Base-by-base conservation (phyloP, 2,329 filamentous ascomycete species). In the Claviceps paspali region DNA sequence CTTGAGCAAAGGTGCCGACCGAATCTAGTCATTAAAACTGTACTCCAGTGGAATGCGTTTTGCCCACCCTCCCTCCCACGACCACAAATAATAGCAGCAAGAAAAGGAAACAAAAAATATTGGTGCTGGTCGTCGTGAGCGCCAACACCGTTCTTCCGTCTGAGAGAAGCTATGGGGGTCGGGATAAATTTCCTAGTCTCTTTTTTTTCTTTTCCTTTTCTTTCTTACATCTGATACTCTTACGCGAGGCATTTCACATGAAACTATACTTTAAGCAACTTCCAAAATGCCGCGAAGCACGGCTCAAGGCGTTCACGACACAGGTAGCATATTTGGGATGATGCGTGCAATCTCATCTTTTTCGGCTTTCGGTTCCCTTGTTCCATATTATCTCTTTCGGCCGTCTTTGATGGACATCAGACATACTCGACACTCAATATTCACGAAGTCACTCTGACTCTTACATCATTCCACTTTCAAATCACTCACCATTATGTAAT, bases 251-350 rank as follows among this genome's bases (percentile, higher is more conserved):
- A 52, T 35, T 59, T 42, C 49, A 51, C 54, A 43, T 47, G 51
- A 56, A 51, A 50, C 45, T 52, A 54, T 53, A 51, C 41, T 53
- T 46, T 39, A 28, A 54, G 47, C 48, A 44, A 49, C 45, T 55
- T 54, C 53, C 50, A 52, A 51, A 51, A 52, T 56, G 51, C 49
- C 55, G 56, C 56, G 53, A 57, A 55, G 52, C 52, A 56, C 49
- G 53, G 56, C 56, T 57, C 55, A 55, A 42, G 51, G 49, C 50
- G 55, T 53, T 51, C 47, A 55, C 53, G 48, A 40, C 30, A 46
- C 51, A 52, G 55, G 48, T 49, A 55, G 54, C 56, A 57, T 29
- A 26, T 33, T 60, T 59, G 53, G 53, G 52, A 33, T 37, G 22
- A 38, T 31, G 35, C 38, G 35, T 30, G 29, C 31, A 38, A 21